Evolutionary conservation across 768 basidiomycete species (phyloP).

Genomic region (Nidularia sp.): DNA sequence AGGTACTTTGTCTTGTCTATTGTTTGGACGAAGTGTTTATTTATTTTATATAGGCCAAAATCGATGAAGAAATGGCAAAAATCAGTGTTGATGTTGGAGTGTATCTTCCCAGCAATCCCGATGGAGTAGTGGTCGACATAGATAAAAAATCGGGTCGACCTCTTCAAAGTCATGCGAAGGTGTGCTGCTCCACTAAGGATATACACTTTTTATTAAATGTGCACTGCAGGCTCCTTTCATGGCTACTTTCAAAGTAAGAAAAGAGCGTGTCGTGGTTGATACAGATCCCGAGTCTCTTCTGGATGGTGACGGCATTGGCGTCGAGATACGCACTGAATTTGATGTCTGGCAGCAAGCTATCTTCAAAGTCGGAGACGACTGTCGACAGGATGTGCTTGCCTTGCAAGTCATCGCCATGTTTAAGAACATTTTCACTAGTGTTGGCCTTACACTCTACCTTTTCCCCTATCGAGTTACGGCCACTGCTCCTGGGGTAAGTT

Average conservation of each 20-base stretch:
- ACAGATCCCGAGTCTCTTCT: conserved; percentile 73
- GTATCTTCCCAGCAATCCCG: conserved; percentile 95
- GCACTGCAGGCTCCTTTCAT: conserved; percentile 88
- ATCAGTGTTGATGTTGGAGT: conserved; percentile 92
- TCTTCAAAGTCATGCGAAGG: conserved; percentile 97
- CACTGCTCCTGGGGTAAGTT: conserved; percentile 87
- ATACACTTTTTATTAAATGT: no score
- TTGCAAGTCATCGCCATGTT: conserved; percentile 99
- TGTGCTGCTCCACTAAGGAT: conserved; percentile 26
- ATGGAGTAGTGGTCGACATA: conserved; percentile 94
- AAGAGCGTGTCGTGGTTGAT: conserved; percentile 67
- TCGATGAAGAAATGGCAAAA: conserved; percentile 99
- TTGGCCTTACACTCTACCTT: conserved; percentile 88
- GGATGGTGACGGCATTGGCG: conserved; percentile 53
- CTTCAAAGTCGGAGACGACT: conserved; percentile 99
- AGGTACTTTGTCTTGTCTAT: conserved; percentile 41
- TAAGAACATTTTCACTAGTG: conserved; percentile 91
- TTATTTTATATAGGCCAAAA: conserved; percentile 68
- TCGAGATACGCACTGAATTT: conserved; percentile 59
- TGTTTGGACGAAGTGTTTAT: no score
- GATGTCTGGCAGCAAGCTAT: conserved; percentile 98
- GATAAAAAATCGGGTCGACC: conserved; percentile 96
- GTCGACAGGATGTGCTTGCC: conserved; percentile 96
- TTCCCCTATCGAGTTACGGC: conserved; percentile 97
- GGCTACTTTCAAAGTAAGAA: conserved; percentile 98